Base-by-base conservation (phyloP, 495 filamentous ascomycete species). In the Tuber calosporum region DNA sequence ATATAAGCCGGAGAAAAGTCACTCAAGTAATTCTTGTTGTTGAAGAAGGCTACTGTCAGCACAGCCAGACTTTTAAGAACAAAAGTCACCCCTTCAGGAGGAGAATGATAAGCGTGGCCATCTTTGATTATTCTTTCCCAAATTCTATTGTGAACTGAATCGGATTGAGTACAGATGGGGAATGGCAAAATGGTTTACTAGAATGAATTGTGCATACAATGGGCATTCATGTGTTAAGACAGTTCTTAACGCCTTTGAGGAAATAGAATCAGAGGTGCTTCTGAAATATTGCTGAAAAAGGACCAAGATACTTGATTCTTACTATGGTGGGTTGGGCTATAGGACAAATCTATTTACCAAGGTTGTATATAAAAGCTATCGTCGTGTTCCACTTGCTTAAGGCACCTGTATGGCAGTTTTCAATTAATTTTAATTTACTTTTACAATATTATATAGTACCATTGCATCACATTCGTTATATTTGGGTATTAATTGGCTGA, bases 341-440 rank as follows among this genome's bases (percentile, higher is more conserved):
- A 8, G 39, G 0, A 74, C 72, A 7, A 37, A 42, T 37, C 34
- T 70, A 58, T 70, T 74, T 37, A 45, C 68, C 0, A 74, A 74
- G 43, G 7, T 48, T 48, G 4, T 74, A 4, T 74, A 74, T 70
- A 67, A 70, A 67, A 67, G 68, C 43, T 67, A 70, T 19, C 40
- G 38, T 11, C 40, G 26, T 37, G 26, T 74, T 20, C 41, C 68
- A 2, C 19, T 48, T 22, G 4, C 45, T n/a, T 3, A 48, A 48
- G 45, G 20, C 22, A 9, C 40, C 40, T 41, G 40, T 41, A 38
- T 38, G 2, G 37, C 6, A 38, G 37, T 38, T 38, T 38, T 38
- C 37, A 2, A 2, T 38, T 6, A 38, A 38, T n/a, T n/a, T n/a
- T n/a, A n/a, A n/a, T n/a, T n/a, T n/a, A n/a, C n/a, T n/a, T n/a